Conservation (phyloP, 176 grass and related monocot genomes). For the Triticum timopheevii region DNA sequence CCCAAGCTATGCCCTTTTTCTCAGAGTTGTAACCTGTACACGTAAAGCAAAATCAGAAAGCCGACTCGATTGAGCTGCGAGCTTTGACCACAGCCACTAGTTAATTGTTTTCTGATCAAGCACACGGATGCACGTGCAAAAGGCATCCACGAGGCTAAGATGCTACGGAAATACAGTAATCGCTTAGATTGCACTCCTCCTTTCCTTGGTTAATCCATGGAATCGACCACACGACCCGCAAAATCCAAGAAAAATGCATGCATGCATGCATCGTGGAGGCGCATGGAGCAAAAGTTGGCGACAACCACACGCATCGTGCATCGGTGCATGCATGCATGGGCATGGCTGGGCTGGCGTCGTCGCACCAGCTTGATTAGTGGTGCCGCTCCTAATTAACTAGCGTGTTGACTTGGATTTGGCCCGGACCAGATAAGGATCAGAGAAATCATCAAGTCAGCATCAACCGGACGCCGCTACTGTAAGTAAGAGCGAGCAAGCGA, state of each 20-base stretch:
- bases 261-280: not conserved
- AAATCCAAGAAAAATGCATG: not conserved
- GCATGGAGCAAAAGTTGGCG: conserved; percentile 12
- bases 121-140: not conserved
- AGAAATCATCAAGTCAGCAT: not conserved
- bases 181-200: conserved; percentile 20
- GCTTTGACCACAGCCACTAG: conserved; percentile 16
- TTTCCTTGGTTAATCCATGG: not conserved
- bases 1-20: not conserved
- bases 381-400: not conserved
- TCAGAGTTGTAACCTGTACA: not conserved
- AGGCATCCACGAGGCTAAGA: conserved; percentile 8
- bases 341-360: too few species aligned
- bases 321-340: not conserved
- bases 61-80: not conserved
- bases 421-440: conserved; percentile 3
- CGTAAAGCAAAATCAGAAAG: not conserved
- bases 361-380: not conserved
- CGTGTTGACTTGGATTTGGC: not conserved
- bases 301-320: conserved; percentile 18
- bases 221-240: not conserved
- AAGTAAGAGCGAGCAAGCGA: not conserved
- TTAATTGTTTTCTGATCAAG: not conserved
- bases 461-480: not conserved
- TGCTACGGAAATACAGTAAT: conserved; percentile 18